Percentiles rank a stretch among this genome's conserved stretches.
phyloP scores from a whole-genome alignment of 2,329 filamentous ascomycete genomes.

The Pseudogymnoascus sp. region DNA sequence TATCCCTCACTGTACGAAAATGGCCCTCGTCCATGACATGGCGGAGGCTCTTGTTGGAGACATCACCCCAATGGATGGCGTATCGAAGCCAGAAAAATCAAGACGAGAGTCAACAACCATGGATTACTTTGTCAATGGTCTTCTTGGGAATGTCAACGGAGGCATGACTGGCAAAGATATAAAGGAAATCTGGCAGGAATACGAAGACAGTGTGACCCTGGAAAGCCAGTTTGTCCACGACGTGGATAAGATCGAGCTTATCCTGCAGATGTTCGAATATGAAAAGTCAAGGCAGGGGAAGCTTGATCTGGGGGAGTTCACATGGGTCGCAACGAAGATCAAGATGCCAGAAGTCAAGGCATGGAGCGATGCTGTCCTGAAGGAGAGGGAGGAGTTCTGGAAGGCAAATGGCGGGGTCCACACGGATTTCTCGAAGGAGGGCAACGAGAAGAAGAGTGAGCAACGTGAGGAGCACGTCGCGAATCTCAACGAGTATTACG shows the following conservation, averaged over 20 bases:
- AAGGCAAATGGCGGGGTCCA: slow-evolving; percentile 30
- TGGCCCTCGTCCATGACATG: slow-evolving; percentile 97
- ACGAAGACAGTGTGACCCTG: slow-evolving; percentile 76
- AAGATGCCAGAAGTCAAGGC: slow-evolving; percentile 66
- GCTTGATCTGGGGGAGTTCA: slow-evolving; percentile 79
- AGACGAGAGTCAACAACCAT: slow-evolving; percentile 82
- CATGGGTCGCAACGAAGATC: slow-evolving; percentile 66
- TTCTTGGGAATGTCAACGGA: slow-evolving; percentile 70
- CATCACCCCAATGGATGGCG: slow-evolving; percentile 85
- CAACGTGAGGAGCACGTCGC: slow-evolving; percentile 14
- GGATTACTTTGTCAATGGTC: slow-evolving; percentile 70
- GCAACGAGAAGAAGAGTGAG: slow-evolving; percentile 13
- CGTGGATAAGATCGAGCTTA: slow-evolving; percentile 90
- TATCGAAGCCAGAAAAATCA: slow-evolving; percentile 81
- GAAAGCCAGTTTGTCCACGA: slow-evolving; percentile 92
- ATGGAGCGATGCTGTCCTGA: slow-evolving; percentile 71
- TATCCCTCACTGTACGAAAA: slow-evolving; percentile 77
- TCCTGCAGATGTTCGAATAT: slow-evolving; percentile 95
- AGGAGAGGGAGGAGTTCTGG: slow-evolving; percentile 72
- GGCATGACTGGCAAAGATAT: slow-evolving; percentile 63
- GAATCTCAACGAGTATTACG: slow-evolving; percentile 10
- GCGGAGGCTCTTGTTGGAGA: slow-evolving; percentile 91
- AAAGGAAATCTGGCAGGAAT: slow-evolving; percentile 82
- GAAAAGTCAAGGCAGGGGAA: slow-evolving; percentile 58
- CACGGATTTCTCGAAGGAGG: slow-evolving; percentile 9